A percentile compares a stretch with the other conserved stretches of the same genome.
These are phyloP conservation scores for Sporobolomyces roseus DNA, from an alignment of 768 basidiomycete species.

Conservation along the genomic window DNA sequence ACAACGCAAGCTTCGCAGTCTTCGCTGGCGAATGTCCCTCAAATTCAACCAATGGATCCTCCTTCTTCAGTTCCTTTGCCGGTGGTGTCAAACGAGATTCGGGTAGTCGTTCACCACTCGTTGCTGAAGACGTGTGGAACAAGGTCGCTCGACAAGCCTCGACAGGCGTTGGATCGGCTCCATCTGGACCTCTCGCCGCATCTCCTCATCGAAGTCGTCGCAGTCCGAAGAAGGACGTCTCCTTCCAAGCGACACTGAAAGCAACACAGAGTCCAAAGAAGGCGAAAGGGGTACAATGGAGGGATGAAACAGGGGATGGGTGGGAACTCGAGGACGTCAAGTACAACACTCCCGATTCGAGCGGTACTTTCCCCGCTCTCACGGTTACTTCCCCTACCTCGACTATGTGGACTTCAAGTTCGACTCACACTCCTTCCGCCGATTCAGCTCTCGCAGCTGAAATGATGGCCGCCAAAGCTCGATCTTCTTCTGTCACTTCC, in stretches of 20 bases:
- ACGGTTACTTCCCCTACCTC: conserved; percentile 12
- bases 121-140: conserved; percentile 17
- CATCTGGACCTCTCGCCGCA: conserved; percentile 16
- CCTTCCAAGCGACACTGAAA: not conserved
- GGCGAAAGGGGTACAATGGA: conserved; percentile 39
- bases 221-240: not conserved
- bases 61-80: not conserved
- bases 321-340: conserved; percentile 38
- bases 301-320: conserved; percentile 37
- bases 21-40: conserved; percentile 10
- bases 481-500: conserved; percentile 6
- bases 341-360: conserved; percentile 22
- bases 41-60: too few relatives aligned
- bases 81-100: conserved; percentile 28
- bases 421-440: conserved; percentile 9
- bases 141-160: conserved; percentile 22
- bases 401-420: conserved; percentile 29
- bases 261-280: conserved; percentile 20
- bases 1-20: conserved; percentile 6
- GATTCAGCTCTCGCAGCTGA: conserved; percentile 27
- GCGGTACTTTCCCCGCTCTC: conserved; percentile 20
- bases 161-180: conserved; percentile 25
- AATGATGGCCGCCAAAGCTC: conserved; percentile 28
- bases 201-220: not conserved
- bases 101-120: conserved; percentile 25